Base-by-base conservation (phyloP, 2,329 filamentous ascomycete genomes). In the Pestalotiopsis sp. region DNA sequence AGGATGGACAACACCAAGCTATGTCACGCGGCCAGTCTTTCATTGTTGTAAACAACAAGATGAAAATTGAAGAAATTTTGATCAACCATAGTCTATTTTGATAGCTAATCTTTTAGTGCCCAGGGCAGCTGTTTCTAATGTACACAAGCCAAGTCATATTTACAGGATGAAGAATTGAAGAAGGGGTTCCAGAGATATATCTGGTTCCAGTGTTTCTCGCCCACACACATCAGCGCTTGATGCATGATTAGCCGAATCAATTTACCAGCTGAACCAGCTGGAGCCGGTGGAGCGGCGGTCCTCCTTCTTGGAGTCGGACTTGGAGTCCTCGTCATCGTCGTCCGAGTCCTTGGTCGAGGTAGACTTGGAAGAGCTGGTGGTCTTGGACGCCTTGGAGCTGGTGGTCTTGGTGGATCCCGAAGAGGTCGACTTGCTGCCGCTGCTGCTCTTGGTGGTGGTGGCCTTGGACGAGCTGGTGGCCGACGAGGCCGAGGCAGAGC, bases 331-430 rank as follows among this genome's bases (percentile, higher is more conserved):
- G 9, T 23, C 25, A 12, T 58, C 25, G 20, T 23, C 57, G 57
- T 59, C 57, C 11, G 57, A 59, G 27, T 59, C 57, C 23, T n/a
- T 23, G 57, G 23, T 36, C 57, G 20, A 23, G 57, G 57, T 59
- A 2, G 57, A 25, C 23, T 59, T 23, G 20, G 20, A 11, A 17
- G 57, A 59, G 57, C 23, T 27, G 57, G 57, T 23, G 6, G 61
- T 64, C 61, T 64, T 64, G n/a, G 61, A 23, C 3, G 38, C 23
- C 61, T 64, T 64, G 61, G 61, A 64, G 39, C 38, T 45, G 1
- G 61, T 41, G 39, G 61, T 64, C 61, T 61, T 61, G 59, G 59
- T 61, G 17, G 59, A 61, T 14, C 20, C 38, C 4, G 59, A 13
- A 13, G 59, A 61, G 59, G 59, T 59, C 4, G 57, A 36, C 59